Evolutionary conservation across 441 rosid species (phyloP), one percentile per base, ranked within the genome.

Genomic region (Mallotus japonicus): DNA sequence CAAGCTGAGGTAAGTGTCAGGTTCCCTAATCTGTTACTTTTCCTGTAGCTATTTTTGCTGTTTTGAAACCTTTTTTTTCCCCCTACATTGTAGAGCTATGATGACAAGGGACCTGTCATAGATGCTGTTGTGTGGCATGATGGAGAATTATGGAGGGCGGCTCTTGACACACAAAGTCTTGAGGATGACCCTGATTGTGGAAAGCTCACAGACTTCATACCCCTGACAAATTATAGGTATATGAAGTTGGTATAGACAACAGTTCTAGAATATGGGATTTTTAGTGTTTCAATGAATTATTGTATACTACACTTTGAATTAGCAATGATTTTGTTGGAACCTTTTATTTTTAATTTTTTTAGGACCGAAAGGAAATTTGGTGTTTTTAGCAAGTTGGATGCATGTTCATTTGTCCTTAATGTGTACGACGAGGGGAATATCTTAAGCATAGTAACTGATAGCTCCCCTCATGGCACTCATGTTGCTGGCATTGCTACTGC

Each of bases 41-140:
- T 65, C 73, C 50, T 47, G 19, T 11, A 47, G 9, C 72, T 67
- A 54, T 58, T 10, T 75, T 34, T 72, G 24, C 55, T 59, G 28
- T 64, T 72, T 47, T 51, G 71, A 65, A 75, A 15, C 13, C 32
- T 59, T 3, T 13, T 12, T 9, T 75, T 40, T 71, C 22, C 78
- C 70, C 55, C 15, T 44, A 55, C 70, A 42, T 78, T 72, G 57
- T 73, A 95, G 99, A 85, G 77, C 81, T 93, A 91, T 79, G 94
- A 93, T 81, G 99, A 93, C 85, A 93, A 85, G 81, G 97, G 99
- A 70, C 98, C 98, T 79, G 81, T 89, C 71, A 87, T 95, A 74
- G 98, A 95, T 75, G 95, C 95, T 84, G 95, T 91, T 81, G 97
- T 89, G 53, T 95, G 99, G 99, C 86, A 95, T 79, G 98, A 95